Evolutionary conservation across 2,329 filamentous ascomycete species (phyloP).

Genomic region (Colletotrichum phormii): DNA sequence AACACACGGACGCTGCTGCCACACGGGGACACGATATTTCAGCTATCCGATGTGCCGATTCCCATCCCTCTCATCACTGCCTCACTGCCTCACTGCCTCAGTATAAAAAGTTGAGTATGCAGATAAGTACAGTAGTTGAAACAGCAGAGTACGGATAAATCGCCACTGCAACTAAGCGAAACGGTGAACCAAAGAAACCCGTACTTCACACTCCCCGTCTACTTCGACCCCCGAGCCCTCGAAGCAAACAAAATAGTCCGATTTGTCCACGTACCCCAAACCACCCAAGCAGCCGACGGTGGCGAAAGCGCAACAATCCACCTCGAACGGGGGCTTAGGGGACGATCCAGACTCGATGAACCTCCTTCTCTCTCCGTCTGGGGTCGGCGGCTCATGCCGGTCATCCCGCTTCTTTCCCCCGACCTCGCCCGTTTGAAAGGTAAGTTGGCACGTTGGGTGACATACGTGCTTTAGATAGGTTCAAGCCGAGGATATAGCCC

Average conservation of each 20-base stretch:
- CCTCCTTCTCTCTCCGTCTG: background rate
- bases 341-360: background rate
- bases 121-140: background rate
- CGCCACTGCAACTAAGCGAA: background rate
- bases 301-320: background rate
- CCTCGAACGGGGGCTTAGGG: background rate
- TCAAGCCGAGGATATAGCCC: no score
- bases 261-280: slow-evolving; percentile 3
- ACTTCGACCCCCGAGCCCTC: background rate
- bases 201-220: background rate
- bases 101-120: background rate
- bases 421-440: background rate
- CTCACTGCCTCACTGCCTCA: no score
- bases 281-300: background rate
- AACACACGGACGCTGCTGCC: background rate
- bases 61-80: no score
- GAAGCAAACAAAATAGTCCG: background rate
- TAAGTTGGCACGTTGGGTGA: background rate
- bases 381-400: background rate
- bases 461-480: no score
- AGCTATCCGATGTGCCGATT: background rate
- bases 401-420: background rate
- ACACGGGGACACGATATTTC: background rate
- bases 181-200: background rate
- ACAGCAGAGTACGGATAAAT: background rate